Percentiles rank a stretch among this genome's conserved stretches.
phyloP scores from a whole-genome alignment of 176 grass and related monocot species.

The Carex cristatella region DNA sequence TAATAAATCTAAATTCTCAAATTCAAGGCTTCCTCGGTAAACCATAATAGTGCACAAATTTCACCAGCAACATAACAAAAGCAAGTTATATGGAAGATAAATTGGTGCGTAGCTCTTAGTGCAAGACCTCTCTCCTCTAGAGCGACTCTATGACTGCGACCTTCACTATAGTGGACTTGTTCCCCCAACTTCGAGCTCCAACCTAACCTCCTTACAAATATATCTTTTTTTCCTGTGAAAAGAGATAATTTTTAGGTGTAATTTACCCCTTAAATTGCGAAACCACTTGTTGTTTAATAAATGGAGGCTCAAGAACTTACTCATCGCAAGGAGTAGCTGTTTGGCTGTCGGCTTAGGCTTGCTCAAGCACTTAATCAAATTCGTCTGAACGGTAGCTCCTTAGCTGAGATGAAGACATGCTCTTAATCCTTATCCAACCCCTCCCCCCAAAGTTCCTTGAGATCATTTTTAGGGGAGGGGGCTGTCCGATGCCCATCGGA shows the following conservation, averaged over 20 bases:
- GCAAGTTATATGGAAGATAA: not conserved
- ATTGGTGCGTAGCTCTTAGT: not conserved
- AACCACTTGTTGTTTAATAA: not conserved
- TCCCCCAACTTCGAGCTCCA: not conserved
- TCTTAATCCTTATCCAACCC: too few species aligned
- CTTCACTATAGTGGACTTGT: not conserved
- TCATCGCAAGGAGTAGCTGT: too few species aligned
- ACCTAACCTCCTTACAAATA: not conserved
- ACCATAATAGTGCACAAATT: not conserved
- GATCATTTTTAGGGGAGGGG: too few species aligned
- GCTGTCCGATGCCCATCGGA: too few species aligned
- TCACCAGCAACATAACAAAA: not conserved
- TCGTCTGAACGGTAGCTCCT: too few species aligned
- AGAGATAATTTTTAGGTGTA: not conserved
- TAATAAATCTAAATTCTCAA: not conserved
- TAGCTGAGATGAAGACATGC: too few species aligned
- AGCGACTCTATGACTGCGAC: not conserved
- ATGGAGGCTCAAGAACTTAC: not conserved
- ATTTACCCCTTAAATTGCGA: not conserved
- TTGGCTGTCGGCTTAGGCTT: too few species aligned
- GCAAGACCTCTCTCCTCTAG: not conserved
- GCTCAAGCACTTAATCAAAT: too few species aligned
- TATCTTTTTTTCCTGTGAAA: not conserved
- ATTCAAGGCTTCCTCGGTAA: not conserved
- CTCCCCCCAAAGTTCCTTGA: too few species aligned